Base-by-base conservation (phyloP, 805 yeast species). In the Saccharomycopsis capsularis region DNA sequence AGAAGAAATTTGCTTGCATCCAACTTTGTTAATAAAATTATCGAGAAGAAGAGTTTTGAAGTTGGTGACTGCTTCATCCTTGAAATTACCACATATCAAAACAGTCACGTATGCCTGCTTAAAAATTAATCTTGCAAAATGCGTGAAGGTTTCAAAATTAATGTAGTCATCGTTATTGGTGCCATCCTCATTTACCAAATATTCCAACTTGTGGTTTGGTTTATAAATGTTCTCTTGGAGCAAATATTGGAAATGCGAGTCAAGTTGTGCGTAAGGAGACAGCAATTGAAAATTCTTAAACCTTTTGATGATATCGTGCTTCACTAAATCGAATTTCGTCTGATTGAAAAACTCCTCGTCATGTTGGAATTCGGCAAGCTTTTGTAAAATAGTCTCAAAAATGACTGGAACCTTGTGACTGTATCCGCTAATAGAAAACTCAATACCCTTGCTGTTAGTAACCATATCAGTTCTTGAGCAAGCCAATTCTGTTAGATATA, bases 401-500 rank as follows among this genome's bases (percentile, higher is more conserved):
- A 91, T 71, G 13, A 73, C 74, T 18, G 76, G 73, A 41, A 88
- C 68, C 59, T 91, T 91, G 63, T 93, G 91, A 56, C 85, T 86
- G 63, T 82, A 93, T 2, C 99, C 99, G 36, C 73, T 69, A 21
- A 88, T 69, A 42, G 76, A 77, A 40, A 91, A 60, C 36, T 76
- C 74, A 37, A 90, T 59, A 0, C 96, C 95, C 56, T 82, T 88
- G 54, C 82, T 74, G 48, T 82, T 76, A 51, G 76, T 68, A 27
- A 71, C 64, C 37, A 90, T 70, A 2, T 72, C 65, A 51, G 80
- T 79, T 45, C 73, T 68, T 50, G 88, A 72, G 0, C 93, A 93
- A 1, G 93, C 96, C 48, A 89, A 71, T 6, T 79, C 75, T 0
- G 99, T 97, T 60, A 85, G 84, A 59, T 91, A 91, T 7, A 87